phyloP scores from a whole-genome alignment of 805 yeast species.

The Lachancea cidri region DNA sequence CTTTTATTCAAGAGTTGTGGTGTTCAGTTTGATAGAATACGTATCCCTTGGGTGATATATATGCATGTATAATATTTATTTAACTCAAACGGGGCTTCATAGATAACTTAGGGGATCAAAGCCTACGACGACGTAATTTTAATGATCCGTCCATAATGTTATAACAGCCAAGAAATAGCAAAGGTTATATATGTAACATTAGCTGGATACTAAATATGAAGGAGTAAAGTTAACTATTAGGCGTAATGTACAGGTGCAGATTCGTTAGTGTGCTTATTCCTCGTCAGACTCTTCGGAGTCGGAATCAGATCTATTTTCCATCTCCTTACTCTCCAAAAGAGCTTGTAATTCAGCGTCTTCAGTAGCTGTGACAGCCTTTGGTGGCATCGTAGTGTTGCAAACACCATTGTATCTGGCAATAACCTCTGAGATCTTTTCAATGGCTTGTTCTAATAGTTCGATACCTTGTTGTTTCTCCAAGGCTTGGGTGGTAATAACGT shows the following conservation, averaged over 20 bases:
- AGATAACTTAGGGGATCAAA: background rate
- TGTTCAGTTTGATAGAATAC: background rate
- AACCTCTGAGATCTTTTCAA: conserved; percentile 63
- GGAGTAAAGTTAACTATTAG: background rate
- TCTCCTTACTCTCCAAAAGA: conserved; percentile 86
- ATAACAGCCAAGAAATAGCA: background rate
- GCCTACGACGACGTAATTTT: background rate
- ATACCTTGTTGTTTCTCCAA: conserved; percentile 89
- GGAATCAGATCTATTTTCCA: conserved; percentile 79
- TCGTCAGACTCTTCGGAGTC: conserved; percentile 54
- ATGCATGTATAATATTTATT: too few species aligned
- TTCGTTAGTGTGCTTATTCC: conserved; percentile 23
- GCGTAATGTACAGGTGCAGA: background rate
- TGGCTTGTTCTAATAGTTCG: conserved; percentile 70
- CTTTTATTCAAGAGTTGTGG: background rate
- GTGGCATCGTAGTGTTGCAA: conserved; percentile 93
- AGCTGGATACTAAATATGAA: background rate
- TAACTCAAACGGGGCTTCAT: background rate
- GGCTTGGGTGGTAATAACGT: conserved; percentile 88
- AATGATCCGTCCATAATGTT: background rate
- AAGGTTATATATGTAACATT: background rate
- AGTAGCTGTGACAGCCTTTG: conserved; percentile 97
- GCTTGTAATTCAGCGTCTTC: conserved; percentile 98
- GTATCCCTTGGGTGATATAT: background rate
- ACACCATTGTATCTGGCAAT: conserved; percentile 76